Percentiles rank a stretch among this genome's conserved stretches.
These are phyloP conservation scores for Coemansia sp. DNA, from an alignment of 192 early-diverging fungal genomes.

Conservation along the genomic window DNA sequence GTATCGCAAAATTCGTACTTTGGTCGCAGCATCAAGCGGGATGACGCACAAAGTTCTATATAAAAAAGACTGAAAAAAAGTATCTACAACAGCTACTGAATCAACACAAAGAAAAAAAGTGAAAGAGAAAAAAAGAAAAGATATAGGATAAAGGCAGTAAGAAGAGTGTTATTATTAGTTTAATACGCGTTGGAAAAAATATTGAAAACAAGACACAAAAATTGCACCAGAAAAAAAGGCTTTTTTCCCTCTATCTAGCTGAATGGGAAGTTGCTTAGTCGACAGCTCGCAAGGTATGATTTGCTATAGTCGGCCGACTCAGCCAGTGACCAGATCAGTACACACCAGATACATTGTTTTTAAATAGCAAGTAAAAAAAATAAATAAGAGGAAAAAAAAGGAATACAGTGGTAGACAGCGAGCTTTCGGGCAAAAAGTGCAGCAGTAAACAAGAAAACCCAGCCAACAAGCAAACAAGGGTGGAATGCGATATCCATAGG, in stretches of 20 bases:
- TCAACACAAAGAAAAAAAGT: neutral
- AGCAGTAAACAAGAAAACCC: neutral
- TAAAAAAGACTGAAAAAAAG: constrained; percentile 1
- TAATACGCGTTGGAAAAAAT: neutral
- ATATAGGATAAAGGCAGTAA: neutral
- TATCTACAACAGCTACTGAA: constrained; percentile 3
- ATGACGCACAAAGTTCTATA: neutral
- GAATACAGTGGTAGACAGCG: neutral
- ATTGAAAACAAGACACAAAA: neutral
- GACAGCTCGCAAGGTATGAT: neutral
- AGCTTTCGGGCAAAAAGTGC: neutral
- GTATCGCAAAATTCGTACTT: constrained; percentile 56
- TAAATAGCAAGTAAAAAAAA: neutral
- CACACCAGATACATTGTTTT: neutral
- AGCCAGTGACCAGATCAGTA: constrained; percentile 3
- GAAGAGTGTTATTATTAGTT: neutral
- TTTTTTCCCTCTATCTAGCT: neutral
- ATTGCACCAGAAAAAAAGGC: neutral
- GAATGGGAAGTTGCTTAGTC: neutral
- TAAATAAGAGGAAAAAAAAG: neutral
- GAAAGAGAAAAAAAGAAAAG: neutral
- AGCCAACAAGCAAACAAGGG: neutral
- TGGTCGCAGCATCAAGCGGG: constrained; percentile 38
- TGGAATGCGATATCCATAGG: constrained; percentile 5
- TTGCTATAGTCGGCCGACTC: constrained; percentile 2